Conservation (phyloP, 73 alveolate genomes). For the Paraurostyla sp. region DNA sequence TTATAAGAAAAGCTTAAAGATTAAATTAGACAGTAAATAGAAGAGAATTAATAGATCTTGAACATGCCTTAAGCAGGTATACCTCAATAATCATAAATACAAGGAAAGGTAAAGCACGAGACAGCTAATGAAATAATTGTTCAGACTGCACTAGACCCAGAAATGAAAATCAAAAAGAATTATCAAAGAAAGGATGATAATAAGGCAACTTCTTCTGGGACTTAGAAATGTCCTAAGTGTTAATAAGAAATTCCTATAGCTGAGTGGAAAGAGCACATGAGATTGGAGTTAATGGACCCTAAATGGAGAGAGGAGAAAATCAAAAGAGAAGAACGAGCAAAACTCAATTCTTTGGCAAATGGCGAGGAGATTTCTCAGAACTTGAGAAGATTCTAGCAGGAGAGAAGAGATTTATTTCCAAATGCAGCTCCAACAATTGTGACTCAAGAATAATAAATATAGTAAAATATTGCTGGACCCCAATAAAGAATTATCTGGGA, state of each 20-base stretch:
- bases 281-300: slow-evolving; percentile 95
- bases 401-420: slow-evolving; percentile 83
- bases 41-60: slow-evolving; percentile 77
- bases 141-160: slow-evolving; percentile 75
- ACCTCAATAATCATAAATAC: neutral
- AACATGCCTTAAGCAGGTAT: slow-evolving; percentile 42
- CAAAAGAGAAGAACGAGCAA: slow-evolving; percentile 76
- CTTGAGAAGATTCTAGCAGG: slow-evolving; percentile 76
- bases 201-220: slow-evolving; percentile 77
- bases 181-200: slow-evolving; percentile 82
- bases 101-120: slow-evolving; percentile 1
- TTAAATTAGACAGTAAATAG: slow-evolving; percentile 65
- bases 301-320: slow-evolving; percentile 90
- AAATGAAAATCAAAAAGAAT: slow-evolving; percentile 89
- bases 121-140: slow-evolving; percentile 71
- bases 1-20: slow-evolving; percentile 65
- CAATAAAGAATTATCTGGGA: slow-evolving; percentile 77
- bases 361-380: slow-evolving; percentile 82
- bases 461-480: slow-evolving; percentile 72
- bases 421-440: slow-evolving; percentile 68
- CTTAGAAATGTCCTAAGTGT: slow-evolving; percentile 94
- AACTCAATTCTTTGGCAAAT: slow-evolving; percentile 74
- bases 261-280: slow-evolving; percentile 91
- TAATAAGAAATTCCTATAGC: slow-evolving; percentile 84
- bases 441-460: neutral